A percentile compares a stretch with the other conserved stretches of the same genome.
Conservation (phyloP, 495 filamentous ascomycete species). For the Aspergillus homomorphus region DNA sequence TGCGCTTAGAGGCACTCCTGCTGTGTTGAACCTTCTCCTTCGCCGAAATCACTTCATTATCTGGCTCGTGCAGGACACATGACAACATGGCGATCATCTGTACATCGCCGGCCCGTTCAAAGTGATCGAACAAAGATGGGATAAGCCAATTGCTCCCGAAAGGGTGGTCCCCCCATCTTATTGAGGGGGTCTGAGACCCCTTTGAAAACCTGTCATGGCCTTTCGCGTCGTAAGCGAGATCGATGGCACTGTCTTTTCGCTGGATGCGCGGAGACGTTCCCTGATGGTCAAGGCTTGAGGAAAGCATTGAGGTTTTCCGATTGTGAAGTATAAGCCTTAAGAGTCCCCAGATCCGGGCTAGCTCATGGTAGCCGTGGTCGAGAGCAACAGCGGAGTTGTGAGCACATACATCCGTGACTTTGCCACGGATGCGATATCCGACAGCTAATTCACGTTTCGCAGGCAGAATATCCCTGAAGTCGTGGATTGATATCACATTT, state of each 20-base stretch:
- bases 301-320: conserved; percentile 54
- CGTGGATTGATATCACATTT: conserved; percentile 66
- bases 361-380: conserved; percentile 66
- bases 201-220: conserved; percentile 11
- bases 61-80: conserved; percentile 75
- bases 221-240: conserved; percentile 31
- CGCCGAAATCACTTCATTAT: conserved; percentile 20
- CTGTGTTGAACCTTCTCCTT: conserved; percentile 12
- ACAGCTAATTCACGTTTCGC: conserved; percentile 72
- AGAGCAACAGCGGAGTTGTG: conserved; percentile 79
- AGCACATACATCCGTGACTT: conserved; percentile 70
- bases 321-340: conserved; percentile 72
- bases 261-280: conserved; percentile 39
- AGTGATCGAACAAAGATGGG: conserved; percentile 62
- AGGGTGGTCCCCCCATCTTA: conserved; percentile 85
- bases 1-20: conserved; percentile 17
- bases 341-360: conserved; percentile 83
- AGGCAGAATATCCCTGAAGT: conserved; percentile 64
- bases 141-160: conserved; percentile 74
- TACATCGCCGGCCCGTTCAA: conserved; percentile 73
- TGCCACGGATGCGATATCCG: conserved; percentile 80
- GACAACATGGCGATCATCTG: conserved; percentile 97
- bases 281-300: conserved; percentile 51
- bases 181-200: conserved; percentile 45
- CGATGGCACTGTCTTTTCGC: conserved; percentile 33